These are phyloP conservation scores for Dothistroma pini DNA, from an alignment of 2,329 filamentous ascomycete species.

Conservation along the genomic window DNA sequence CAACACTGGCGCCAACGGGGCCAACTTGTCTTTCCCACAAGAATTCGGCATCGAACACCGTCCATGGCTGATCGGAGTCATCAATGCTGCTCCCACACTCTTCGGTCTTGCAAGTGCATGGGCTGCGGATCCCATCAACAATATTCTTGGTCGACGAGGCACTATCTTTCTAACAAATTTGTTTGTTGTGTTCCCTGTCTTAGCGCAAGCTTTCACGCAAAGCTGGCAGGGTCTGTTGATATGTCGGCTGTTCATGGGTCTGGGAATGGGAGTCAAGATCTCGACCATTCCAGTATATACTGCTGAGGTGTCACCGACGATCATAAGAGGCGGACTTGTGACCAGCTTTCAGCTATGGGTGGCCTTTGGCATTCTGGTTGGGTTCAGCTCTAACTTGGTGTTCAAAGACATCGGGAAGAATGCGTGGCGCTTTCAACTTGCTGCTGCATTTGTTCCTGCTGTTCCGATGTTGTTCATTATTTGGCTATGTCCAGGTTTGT, in stretches of 20 bases:
- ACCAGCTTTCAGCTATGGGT: conserved; percentile 36
- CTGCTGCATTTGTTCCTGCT: conserved; percentile 62
- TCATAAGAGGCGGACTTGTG: conserved; percentile 43
- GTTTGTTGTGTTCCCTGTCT: conserved; percentile 59
- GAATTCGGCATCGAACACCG: conserved; percentile 31
- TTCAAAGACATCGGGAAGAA: conserved; percentile 43
- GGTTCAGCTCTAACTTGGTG: conserved; percentile 54
- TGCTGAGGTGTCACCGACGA: conserved; percentile 44
- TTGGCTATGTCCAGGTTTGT: conserved; percentile 43
- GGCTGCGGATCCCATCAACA: conserved; percentile 51
- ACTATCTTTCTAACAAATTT: conserved; percentile 38
- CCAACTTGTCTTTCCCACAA: conserved; percentile 50
- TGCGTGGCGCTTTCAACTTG: conserved; percentile 60
- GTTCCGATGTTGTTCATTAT: conserved; percentile 52
- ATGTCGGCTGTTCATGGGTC: conserved; percentile 66
- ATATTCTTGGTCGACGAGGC: conserved; percentile 33
- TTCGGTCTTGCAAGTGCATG: conserved; percentile 37
- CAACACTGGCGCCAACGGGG: conserved; percentile 50
- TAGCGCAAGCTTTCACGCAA: conserved; percentile 58
- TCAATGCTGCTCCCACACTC: conserved; percentile 50
- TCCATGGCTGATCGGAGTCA: conserved; percentile 39
- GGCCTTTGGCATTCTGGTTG: conserved; percentile 60
- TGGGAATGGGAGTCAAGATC: conserved; percentile 46
- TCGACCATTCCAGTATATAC: conserved; percentile 41
- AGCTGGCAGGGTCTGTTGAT: conserved; percentile 69